phyloP scores from a whole-genome alignment of 2,329 filamentous ascomycete species.

The Trichoderma koningiopsis region DNA sequence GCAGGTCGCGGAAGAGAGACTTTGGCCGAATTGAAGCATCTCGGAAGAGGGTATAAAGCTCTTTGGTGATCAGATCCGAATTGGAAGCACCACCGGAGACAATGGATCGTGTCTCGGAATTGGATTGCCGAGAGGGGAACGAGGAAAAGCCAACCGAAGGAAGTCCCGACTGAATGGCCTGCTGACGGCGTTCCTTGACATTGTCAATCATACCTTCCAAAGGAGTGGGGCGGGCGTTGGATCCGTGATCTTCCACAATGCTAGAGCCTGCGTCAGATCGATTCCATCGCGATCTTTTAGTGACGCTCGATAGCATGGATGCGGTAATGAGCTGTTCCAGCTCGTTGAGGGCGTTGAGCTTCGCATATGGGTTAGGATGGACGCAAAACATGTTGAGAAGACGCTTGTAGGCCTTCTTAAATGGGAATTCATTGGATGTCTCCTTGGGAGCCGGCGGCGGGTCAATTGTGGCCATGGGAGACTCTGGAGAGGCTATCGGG shows the following conservation, averaged over 20 bases:
- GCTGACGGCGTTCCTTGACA: conserved; percentile 67
- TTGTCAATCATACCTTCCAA: conserved; percentile 71
- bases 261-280: conserved; percentile 43
- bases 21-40: conserved; percentile 72
- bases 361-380: conserved; percentile 83
- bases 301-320: conserved; percentile 54
- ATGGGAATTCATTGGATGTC: conserved; percentile 66
- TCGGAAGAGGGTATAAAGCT: conserved; percentile 68
- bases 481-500: conserved; percentile 45
- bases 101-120: conserved; percentile 51
- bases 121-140: conserved; percentile 45
- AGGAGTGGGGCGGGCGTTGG: conserved; percentile 45
- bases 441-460: conserved; percentile 34
- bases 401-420: conserved; percentile 75
- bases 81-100: conserved; percentile 54
- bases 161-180: conserved; percentile 43
- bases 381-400: conserved; percentile 85
- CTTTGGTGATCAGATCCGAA: conserved; percentile 65
- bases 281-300: conserved; percentile 42
- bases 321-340: conserved; percentile 80
- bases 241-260: conserved; percentile 38
- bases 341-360: conserved; percentile 81
- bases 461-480: conserved; percentile 34
- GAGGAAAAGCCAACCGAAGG: conserved; percentile 37
- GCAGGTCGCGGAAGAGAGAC: conserved; percentile 78